Conservation (phyloP, 2,329 filamentous ascomycete species). For the Dissoconium aciculare region DNA sequence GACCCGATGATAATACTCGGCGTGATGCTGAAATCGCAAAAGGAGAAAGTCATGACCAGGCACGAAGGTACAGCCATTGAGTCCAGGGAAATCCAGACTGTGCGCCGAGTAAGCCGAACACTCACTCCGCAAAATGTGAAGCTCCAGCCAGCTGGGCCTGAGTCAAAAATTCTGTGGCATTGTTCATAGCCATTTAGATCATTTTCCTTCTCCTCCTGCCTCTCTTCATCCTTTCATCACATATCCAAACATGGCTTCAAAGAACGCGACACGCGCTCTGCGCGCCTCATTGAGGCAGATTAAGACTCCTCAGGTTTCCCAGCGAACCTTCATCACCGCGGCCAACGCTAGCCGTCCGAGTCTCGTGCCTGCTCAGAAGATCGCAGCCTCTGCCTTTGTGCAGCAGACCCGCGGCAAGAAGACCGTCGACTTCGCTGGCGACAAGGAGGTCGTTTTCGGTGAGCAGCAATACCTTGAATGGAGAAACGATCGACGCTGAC, state of each 20-base stretch:
- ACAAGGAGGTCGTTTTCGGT: conserved; percentile 92
- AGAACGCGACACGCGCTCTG: conserved; percentile 51
- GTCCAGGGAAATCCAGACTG: too few relatives aligned
- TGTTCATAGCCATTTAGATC: too few relatives aligned
- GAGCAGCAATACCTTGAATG: conserved; percentile 21
- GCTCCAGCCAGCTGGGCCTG: too few relatives aligned
- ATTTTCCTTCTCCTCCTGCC: not conserved
- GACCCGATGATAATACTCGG: too few relatives aligned
- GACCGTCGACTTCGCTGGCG: conserved; percentile 96
- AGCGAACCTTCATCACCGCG: conserved; percentile 45
- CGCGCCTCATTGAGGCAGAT: conserved; percentile 43
- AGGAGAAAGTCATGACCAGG: too few relatives aligned
- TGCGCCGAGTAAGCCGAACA: too few relatives aligned
- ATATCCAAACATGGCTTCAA: conserved; percentile 60
- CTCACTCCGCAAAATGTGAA: too few relatives aligned
- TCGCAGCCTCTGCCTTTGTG: conserved; percentile 32
- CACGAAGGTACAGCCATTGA: too few relatives aligned
- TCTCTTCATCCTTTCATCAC: conserved; percentile 20
- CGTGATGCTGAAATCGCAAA: too few relatives aligned
- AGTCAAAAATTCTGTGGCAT: too few relatives aligned
- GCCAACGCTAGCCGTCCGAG: conserved; percentile 34
- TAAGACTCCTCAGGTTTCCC: conserved; percentile 35
- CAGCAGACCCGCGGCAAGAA: conserved; percentile 78
- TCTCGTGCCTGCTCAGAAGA: conserved; percentile 32
- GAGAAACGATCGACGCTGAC: not conserved